Evolutionary conservation across 1,139 yeast genomes (phyloP).

Genomic region (Scheffersomyces stambukii): DNA sequence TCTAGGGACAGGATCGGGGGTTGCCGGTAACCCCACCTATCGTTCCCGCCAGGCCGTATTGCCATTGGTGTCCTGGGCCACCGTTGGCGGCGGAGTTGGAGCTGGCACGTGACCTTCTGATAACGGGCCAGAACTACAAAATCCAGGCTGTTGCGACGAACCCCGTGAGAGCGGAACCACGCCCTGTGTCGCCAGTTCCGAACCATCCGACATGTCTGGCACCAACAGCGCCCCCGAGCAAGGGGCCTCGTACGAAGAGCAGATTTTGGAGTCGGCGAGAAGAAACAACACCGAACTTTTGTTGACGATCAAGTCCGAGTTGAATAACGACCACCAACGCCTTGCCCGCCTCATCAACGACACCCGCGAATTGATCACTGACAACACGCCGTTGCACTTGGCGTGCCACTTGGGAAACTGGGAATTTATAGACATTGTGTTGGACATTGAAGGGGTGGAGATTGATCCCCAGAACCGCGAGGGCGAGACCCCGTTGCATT

Average conservation of each 20-base stretch:
- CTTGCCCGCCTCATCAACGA: slow-evolving; percentile 63
- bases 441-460: slow-evolving; percentile 89
- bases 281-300: slow-evolving; percentile 81
- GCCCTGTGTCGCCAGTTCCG: too few relatives aligned
- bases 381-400: slow-evolving; percentile 80
- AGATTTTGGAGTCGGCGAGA: slow-evolving; percentile 80
- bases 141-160: too few relatives aligned
- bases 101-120: too few relatives aligned
- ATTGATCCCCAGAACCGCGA: slow-evolving; percentile 76
- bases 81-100: too few relatives aligned
- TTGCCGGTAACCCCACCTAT: too few relatives aligned
- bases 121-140: too few relatives aligned
- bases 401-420: slow-evolving; percentile 80
- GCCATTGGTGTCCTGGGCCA: too few relatives aligned
- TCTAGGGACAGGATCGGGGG: too few relatives aligned
- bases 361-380: slow-evolving; percentile 67
- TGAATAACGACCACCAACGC: slow-evolving; percentile 39
- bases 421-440: slow-evolving; percentile 77
- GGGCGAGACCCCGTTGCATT: slow-evolving; percentile 87
- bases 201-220: too few relatives aligned
- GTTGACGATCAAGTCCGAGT: slow-evolving; percentile 48
- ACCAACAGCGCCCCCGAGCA: too few relatives aligned
- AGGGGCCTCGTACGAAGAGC: slow-evolving; percentile 81
- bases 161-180: too few relatives aligned
- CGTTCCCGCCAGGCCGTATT: too few relatives aligned